A percentile compares a stretch with the other conserved stretches of the same genome.
Conservation (phyloP, 176 grass and related monocot genomes). For the Dendrocalamus sinicus region DNA sequence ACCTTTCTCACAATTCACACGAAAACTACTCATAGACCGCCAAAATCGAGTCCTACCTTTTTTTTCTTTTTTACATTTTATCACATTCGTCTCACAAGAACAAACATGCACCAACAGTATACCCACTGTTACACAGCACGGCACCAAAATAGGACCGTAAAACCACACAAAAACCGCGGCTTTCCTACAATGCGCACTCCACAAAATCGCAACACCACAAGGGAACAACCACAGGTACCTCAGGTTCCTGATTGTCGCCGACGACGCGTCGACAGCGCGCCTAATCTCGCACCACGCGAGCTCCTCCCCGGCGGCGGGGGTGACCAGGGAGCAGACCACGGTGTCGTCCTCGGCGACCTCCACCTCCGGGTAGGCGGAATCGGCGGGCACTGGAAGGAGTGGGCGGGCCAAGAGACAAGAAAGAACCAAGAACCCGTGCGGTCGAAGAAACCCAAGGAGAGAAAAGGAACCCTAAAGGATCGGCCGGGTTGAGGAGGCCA, state of each 20-base stretch:
- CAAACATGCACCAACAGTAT: not conserved
- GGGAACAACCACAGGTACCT: slow-evolving; percentile 36
- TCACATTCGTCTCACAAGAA: not conserved
- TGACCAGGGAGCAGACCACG: slow-evolving; percentile 62
- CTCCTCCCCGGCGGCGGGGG: slow-evolving; percentile 45
- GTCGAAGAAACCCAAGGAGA: slow-evolving; percentile 28
- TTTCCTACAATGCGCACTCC: not conserved
- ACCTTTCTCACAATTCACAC: not conserved
- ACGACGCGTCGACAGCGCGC: slow-evolving; percentile 43
- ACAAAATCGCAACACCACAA: not conserved
- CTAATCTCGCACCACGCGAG: slow-evolving; percentile 81
- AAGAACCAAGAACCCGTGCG: slow-evolving; percentile 49
- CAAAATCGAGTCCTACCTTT: not conserved
- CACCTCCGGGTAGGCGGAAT: slow-evolving; percentile 58
- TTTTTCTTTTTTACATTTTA: not conserved
- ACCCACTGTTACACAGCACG: slow-evolving; percentile 23
- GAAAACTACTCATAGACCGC: not conserved
- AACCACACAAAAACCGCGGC: slow-evolving; percentile 31
- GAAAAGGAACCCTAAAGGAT: not conserved
- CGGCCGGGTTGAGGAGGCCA: not conserved
- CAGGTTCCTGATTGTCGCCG: slow-evolving; percentile 63
- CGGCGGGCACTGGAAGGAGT: slow-evolving; percentile 60
- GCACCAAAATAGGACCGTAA: not conserved
- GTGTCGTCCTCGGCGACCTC: slow-evolving; percentile 54
- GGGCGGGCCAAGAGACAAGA: not conserved